Percentiles rank a stretch among this genome's conserved stretches.
These are phyloP conservation scores for Talaromyces sp. DNA, from an alignment of 2,329 filamentous ascomycete species.

Conservation along the genomic window DNA sequence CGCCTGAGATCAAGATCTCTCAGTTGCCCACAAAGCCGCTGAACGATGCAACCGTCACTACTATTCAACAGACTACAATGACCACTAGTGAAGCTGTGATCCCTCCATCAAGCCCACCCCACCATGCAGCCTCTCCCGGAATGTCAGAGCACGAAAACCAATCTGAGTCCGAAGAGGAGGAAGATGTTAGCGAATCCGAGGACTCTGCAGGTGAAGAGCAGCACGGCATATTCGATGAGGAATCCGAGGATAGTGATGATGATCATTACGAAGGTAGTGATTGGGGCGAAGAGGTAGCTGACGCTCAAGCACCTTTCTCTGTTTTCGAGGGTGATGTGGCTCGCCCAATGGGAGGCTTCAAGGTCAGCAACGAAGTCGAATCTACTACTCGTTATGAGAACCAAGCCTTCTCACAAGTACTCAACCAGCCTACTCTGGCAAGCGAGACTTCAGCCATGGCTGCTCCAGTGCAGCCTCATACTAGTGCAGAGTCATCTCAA, in stretches of 20 bases:
- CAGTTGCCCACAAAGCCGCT: background rate
- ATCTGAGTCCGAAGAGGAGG: constrained; percentile 15
- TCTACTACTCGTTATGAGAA: background rate
- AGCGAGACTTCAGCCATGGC: background rate
- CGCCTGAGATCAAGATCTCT: constrained; percentile 21
- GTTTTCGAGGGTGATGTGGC: background rate
- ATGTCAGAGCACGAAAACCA: constrained; percentile 13
- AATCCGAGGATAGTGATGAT: constrained; percentile 12
- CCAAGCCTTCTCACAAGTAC: background rate
- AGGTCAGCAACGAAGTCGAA: background rate
- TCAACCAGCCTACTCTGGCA: too few species aligned
- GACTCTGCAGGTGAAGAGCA: background rate
- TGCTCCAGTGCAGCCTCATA: background rate
- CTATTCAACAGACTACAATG: background rate
- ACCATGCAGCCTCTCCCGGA: background rate
- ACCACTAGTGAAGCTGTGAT: background rate
- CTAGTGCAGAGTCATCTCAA: background rate
- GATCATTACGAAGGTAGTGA: constrained; percentile 3
- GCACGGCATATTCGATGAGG: background rate
- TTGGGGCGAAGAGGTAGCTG: background rate
- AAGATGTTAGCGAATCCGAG: constrained; percentile 16
- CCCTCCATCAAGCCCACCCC: constrained; percentile 8
- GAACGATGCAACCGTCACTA: background rate
- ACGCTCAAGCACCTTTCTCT: background rate
- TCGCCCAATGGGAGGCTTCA: background rate